A percentile compares a stretch with the other conserved stretches of the same genome.
Conservation (phyloP, 2,329 filamentous ascomycete genomes). For the Hypoxylon sp. region DNA sequence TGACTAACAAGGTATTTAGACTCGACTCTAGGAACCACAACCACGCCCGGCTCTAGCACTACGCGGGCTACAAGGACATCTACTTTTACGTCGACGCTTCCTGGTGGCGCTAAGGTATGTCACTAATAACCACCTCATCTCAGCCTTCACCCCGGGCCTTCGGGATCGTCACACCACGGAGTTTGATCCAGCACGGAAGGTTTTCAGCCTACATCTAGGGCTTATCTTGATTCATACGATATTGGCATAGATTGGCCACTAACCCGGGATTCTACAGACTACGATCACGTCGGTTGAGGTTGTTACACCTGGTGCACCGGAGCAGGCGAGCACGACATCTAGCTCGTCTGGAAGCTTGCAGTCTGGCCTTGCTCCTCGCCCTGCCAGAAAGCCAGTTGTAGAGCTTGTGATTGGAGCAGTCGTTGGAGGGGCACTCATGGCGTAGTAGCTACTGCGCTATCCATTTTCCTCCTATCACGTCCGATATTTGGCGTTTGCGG, state of each 20-base stretch:
- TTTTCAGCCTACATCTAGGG: no score
- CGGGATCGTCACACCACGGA: neutral
- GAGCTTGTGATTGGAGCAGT: constrained; percentile 39
- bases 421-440: constrained; percentile 38
- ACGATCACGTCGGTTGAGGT: constrained; percentile 44
- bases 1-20: constrained; percentile 22
- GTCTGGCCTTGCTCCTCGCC: constrained; percentile 33
- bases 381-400: constrained; percentile 22
- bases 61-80: constrained; percentile 36
- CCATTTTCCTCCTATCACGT: constrained; percentile 7
- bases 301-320: constrained; percentile 35
- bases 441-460: constrained; percentile 13
- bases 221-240: neutral
- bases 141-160: neutral
- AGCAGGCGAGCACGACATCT: constrained; percentile 30
- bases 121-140: neutral
- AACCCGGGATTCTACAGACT: constrained; percentile 28
- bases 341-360: constrained; percentile 39
- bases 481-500: constrained; percentile 22
- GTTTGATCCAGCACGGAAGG: neutral
- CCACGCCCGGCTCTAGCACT: constrained; percentile 17
- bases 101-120: constrained; percentile 38
- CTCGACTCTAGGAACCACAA: constrained; percentile 34
- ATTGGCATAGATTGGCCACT: constrained; percentile 4
- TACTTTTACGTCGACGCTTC: constrained; percentile 43